A percentile compares a stretch with the other conserved stretches of the same genome.
Evolutionary conservation across 2,329 filamentous ascomycete species (phyloP).

Genomic region (Arthrobotrys entomopaga): DNA sequence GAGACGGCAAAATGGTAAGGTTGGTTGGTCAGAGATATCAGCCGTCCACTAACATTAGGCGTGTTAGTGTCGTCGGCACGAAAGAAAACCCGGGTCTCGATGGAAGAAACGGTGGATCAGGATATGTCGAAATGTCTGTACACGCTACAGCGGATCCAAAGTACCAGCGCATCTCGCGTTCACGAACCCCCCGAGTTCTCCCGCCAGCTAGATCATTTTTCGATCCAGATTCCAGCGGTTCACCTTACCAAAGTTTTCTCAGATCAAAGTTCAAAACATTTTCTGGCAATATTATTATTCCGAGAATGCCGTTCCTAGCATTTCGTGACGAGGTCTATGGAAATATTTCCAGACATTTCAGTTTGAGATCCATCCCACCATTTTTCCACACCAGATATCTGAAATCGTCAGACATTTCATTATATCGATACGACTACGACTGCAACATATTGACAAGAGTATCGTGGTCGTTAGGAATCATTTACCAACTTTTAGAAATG

Average conservation of each 20-base stretch:
- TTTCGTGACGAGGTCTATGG: constrained; percentile 19
- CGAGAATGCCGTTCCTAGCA: constrained; percentile 11
- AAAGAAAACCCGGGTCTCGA: constrained; percentile 4
- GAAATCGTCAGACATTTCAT: no score
- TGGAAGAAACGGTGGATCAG: constrained; percentile 1
- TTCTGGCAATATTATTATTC: constrained; percentile 25
- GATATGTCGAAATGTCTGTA: constrained; percentile 7
- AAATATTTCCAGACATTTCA: no score
- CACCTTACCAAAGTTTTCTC: constrained; percentile 20
- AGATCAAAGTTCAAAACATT: constrained; percentile 20
- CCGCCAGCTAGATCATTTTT: constrained; percentile 15
- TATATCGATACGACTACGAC: no score
- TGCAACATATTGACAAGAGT: no score
- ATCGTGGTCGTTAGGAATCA: no score
- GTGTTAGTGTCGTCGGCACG: constrained; percentile 17
- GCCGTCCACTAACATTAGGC: neutral
- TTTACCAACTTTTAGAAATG: no score
- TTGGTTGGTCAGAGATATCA: constrained; percentile 42
- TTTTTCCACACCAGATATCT: no score
- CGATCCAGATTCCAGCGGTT: neutral
- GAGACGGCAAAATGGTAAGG: constrained; percentile 22
- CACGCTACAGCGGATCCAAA: constrained; percentile 12
- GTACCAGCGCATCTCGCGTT: constrained; percentile 14
- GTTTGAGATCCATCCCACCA: no score
- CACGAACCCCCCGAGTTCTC: constrained; percentile 42